Evolutionary conservation across 805 yeast genomes (phyloP), one percentile per base, ranked within the genome.

Genomic region (Wickerhamiella siamensis): DNA sequence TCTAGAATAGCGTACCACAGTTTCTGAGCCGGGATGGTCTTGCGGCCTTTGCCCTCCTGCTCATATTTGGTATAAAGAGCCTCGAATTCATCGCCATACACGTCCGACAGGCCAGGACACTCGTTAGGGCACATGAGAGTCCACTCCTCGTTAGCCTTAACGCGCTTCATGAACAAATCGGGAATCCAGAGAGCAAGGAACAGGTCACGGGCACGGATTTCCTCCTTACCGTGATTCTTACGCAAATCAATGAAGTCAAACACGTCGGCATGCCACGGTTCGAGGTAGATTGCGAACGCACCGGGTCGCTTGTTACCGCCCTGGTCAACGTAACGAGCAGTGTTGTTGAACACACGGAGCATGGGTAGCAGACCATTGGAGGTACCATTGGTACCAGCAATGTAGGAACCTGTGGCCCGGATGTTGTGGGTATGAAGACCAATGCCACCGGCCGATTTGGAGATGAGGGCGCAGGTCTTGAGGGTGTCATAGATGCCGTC

Each of bases 261-360:
- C 29, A 88, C 70, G 54, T 88, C 98, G 9, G 81, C 74, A 58
- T 88, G 98, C 98, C 98, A 88, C 43, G 98, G 96, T 64, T 88
- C 98, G 31, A 88, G 61, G 62, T 87, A 88, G 31, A 86, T 64
- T 29, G 95, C 95, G 62, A 88, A 82, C 3, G 98, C 98, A 47
- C 97, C 97, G 0, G 98, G 98, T 55, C 98, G 71, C 63, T 87
- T 87, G 65, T 88, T 88, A 43, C 97, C 97, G 48, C 98, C 98
- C 69, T 88, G 98, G 55, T 88, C 97, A 33, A 88, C 97, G 56
- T 87, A 88, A 52, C 95, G 74, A 16, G 98, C 97, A 20, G 97
- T 86, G 63, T 84, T 81, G 67, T 88, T 88, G 66, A 78, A 88
- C 8, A 88, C 97, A 52, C 94, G 75, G 21, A 88, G 66, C 96